These are phyloP conservation scores for Penicillium digitatum DNA, from an alignment of 2,329 filamentous ascomycete species.

Conservation along the genomic window DNA sequence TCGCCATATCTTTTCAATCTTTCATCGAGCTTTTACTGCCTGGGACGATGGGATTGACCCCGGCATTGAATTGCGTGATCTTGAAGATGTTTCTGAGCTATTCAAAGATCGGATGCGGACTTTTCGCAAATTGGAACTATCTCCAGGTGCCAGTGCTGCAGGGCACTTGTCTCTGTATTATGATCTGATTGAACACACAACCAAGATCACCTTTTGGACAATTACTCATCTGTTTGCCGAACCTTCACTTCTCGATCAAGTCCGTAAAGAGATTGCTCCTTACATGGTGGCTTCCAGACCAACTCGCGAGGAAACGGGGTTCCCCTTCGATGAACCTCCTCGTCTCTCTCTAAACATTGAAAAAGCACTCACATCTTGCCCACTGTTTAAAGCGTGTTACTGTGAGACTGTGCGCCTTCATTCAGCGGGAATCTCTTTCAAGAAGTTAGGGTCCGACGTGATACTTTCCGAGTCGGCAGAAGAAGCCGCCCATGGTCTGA, in stretches of 20 bases:
- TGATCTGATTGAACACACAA: constrained; percentile 53
- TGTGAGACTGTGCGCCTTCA: constrained; percentile 47
- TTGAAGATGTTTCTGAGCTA: constrained; percentile 48
- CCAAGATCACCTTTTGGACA: constrained; percentile 52
- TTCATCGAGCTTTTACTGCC: constrained; percentile 43
- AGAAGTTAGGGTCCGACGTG: constrained; percentile 39
- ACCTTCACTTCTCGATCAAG: constrained; percentile 38
- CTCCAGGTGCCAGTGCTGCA: constrained; percentile 37
- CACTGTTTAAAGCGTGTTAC: constrained; percentile 46
- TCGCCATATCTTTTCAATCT: constrained; percentile 39
- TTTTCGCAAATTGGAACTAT: constrained; percentile 39
- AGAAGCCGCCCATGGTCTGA: constrained; percentile 33
- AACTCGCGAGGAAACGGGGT: constrained; percentile 35
- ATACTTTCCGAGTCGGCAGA: constrained; percentile 38
- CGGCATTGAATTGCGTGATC: constrained; percentile 45
- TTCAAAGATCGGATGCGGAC: constrained; percentile 42
- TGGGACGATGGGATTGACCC: constrained; percentile 43
- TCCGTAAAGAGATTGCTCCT: constrained; percentile 46
- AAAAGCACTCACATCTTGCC: constrained; percentile 43
- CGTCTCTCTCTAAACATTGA: constrained; percentile 42
- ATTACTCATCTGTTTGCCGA: constrained; percentile 46
- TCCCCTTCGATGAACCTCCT: constrained; percentile 44
- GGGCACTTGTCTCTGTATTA: constrained; percentile 52
- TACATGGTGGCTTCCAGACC: constrained; percentile 40
- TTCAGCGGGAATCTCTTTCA: constrained; percentile 42